A percentile compares a stretch with the other conserved stretches of the same genome.
These are phyloP conservation scores for Alternaria sp. DNA, from an alignment of 2,329 filamentous ascomycete genomes.

Conservation along the genomic window DNA sequence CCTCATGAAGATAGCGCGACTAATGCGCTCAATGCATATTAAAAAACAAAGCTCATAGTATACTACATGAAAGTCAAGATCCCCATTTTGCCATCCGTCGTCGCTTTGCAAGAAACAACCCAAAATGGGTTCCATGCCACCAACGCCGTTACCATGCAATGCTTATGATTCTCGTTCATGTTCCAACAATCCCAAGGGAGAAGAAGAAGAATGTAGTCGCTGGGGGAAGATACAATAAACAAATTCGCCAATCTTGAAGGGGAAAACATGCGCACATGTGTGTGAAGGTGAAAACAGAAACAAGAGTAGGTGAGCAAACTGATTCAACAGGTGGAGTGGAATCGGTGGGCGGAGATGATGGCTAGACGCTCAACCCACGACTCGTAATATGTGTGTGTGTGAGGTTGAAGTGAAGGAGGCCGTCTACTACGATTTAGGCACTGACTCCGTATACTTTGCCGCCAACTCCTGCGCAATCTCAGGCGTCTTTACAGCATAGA, in stretches of 20 bases:
- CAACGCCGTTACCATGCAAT: conserved; percentile 32
- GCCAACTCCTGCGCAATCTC: conserved; percentile 45
- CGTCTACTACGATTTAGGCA: conserved; percentile 29
- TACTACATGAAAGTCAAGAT: conserved; percentile 15
- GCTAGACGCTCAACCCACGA: not conserved
- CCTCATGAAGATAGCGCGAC: not conserved
- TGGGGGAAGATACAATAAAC: conserved; percentile 10
- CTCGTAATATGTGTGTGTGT: not conserved
- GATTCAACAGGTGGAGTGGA: not conserved
- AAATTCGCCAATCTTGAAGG: conserved; percentile 26
- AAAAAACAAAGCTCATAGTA: conserved; percentile 11
- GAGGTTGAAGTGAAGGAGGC: not conserved
- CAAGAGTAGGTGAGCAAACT: not conserved
- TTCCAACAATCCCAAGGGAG: conserved; percentile 5
- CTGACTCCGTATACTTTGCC: conserved; percentile 39
- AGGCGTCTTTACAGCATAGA: conserved; percentile 39
- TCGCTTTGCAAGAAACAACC: conserved; percentile 5
- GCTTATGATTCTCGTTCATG: conserved; percentile 15
- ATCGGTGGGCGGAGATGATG: not conserved
- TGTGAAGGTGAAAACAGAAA: not conserved
- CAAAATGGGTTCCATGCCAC: conserved; percentile 7
- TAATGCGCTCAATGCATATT: conserved; percentile 5
- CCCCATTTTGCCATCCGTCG: conserved; percentile 11
- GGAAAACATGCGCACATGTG: conserved; percentile 11
- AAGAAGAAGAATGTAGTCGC: conserved; percentile 7